These are phyloP conservation scores for Davidsoniella australis DNA, from an alignment of 2,329 filamentous ascomycete genomes.

Conservation along the genomic window DNA sequence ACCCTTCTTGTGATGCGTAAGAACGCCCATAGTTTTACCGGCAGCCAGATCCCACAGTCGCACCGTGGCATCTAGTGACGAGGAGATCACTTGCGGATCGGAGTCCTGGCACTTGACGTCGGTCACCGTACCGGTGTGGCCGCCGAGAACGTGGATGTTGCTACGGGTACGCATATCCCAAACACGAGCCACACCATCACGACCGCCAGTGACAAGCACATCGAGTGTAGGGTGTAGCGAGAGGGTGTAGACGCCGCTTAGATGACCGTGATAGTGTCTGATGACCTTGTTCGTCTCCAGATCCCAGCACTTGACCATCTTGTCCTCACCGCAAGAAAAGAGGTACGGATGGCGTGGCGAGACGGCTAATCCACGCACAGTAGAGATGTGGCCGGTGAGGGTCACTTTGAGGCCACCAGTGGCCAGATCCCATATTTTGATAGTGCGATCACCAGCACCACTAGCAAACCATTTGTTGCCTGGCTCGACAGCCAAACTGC, in stretches of 20 bases:
- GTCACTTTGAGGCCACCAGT: conserved; percentile 72
- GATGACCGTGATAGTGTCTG: conserved; percentile 88
- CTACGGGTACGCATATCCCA: conserved; percentile 97
- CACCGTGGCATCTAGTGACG: conserved; percentile 82
- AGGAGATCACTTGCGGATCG: conserved; percentile 86
- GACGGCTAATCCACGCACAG: conserved; percentile 78
- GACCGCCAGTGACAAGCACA: conserved; percentile 82
- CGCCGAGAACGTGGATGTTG: conserved; percentile 84
- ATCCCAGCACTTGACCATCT: conserved; percentile 99
- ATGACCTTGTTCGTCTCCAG: conserved; percentile 99
- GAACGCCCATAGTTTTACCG: conserved; percentile 85
- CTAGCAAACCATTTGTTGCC: conserved; percentile 96
- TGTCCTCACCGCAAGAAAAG: conserved; percentile 95
- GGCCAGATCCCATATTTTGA: conserved; percentile 97
- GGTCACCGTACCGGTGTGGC: conserved; percentile 80
- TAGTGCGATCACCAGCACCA: conserved; percentile 85
- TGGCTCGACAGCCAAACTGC: conserved; percentile 76
- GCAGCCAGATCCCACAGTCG: conserved; percentile 91
- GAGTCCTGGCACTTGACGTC: conserved; percentile 87
- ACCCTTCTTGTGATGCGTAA: conserved; percentile 98
- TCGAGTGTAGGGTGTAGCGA: conserved; percentile 89
- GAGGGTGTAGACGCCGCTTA: conserved; percentile 88
- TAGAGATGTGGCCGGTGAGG: conserved; percentile 85
- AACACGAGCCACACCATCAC: conserved; percentile 84
- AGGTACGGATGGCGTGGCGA: conserved; percentile 89